These are phyloP conservation scores for Bryoerythrophyllum caledonicum DNA, from an alignment of 225 moss, liverwort and hornwort species.

Conservation along the genomic window DNA sequence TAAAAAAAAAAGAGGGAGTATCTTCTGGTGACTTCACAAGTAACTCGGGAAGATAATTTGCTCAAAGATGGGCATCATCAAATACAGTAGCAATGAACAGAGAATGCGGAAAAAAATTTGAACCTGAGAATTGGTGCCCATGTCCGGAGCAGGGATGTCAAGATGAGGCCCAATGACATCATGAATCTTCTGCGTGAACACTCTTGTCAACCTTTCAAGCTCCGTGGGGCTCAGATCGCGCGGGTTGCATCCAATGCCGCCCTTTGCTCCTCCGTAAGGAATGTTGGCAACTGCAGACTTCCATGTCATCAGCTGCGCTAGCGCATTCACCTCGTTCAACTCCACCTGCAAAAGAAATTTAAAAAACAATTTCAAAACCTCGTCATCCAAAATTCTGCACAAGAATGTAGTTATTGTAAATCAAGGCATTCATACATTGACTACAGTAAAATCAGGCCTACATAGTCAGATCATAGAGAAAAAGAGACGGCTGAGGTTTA, in stretches of 20 bases:
- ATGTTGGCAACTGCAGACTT: constrained; percentile 94
- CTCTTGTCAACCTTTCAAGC: constrained; percentile 88
- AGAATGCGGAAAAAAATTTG: background rate
- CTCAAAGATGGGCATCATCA: background rate
- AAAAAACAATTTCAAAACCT: background rate
- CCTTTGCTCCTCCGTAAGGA: constrained; percentile 97
- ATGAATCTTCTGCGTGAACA: constrained; percentile 96
- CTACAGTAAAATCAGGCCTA: too few relatives aligned
- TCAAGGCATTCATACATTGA: too few relatives aligned
- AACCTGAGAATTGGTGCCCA: constrained; percentile 95
- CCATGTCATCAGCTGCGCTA: constrained; percentile 99
- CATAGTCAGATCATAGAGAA: too few relatives aligned
- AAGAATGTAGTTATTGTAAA: background rate
- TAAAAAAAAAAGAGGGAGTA: background rate
- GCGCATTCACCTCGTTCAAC: constrained; percentile 85
- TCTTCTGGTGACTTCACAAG: too few relatives aligned
- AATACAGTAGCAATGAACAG: background rate
- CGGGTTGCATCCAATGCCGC: constrained; percentile 94
- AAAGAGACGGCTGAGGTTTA: too few relatives aligned
- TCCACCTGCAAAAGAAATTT: constrained; percentile 61
- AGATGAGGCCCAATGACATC: constrained; percentile 84
- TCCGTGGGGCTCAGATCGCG: constrained; percentile 67
- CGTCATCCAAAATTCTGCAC: background rate
- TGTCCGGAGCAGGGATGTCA: constrained; percentile 97
- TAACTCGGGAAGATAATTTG: background rate